These are phyloP conservation scores for Psidium friedrichsthalianum DNA, from an alignment of 345 rosid genomes.

Conservation along the genomic window DNA sequence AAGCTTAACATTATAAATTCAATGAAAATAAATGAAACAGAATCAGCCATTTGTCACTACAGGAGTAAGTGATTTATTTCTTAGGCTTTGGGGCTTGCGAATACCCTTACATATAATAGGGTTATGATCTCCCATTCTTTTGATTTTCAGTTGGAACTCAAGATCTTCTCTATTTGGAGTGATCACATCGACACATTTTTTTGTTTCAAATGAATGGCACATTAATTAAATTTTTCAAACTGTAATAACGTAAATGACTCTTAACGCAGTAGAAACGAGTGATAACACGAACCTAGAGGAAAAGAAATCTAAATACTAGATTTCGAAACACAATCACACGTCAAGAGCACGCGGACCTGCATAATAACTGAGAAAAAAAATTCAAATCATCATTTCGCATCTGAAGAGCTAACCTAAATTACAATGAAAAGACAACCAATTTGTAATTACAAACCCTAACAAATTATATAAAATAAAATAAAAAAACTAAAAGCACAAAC, in stretches of 20 bases:
- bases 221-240: not conserved
- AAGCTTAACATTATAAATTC: not conserved
- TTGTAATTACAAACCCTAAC: not conserved
- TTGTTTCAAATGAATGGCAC: not conserved
- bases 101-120: not conserved
- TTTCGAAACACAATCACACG: not conserved
- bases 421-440: not conserved
- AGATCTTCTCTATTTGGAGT: not conserved
- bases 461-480: not conserved
- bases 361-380: not conserved
- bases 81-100: not conserved
- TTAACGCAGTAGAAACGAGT: not conserved
- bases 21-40: not conserved
- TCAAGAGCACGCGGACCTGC: not conserved
- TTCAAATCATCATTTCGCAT: not conserved
- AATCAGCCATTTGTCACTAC: not conserved
- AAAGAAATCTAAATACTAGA: not conserved
- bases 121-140: not conserved
- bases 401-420: not conserved
- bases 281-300: not conserved
- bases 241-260: not conserved
- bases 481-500: not conserved
- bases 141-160: not conserved
- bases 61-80: not conserved
- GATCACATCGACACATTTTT: not conserved